These are phyloP conservation scores for Amanita brunnescens DNA, from an alignment of 768 basidiomycete species.

Conservation along the genomic window DNA sequence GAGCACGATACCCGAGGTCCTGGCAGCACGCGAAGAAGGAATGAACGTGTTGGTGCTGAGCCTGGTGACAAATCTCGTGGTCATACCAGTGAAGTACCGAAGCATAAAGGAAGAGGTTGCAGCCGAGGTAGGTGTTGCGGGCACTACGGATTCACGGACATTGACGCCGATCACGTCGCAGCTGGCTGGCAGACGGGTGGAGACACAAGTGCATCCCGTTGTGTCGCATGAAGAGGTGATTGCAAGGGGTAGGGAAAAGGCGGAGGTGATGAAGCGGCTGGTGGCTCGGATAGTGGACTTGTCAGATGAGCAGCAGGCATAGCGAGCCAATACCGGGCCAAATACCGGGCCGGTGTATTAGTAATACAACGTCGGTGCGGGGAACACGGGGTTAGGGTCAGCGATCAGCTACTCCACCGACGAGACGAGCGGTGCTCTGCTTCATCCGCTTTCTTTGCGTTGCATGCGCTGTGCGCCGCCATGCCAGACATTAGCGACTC, in stretches of 20 bases:
- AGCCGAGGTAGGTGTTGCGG: conserved; percentile 49
- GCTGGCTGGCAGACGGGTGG: conserved; percentile 51
- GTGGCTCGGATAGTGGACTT: conserved; percentile 55
- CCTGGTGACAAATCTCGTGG: conserved; percentile 80
- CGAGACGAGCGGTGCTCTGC: neutral
- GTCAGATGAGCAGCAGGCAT: conserved; percentile 2
- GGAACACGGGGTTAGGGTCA: conserved; percentile 5
- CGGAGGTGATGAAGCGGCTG: conserved; percentile 60
- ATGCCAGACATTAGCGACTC: conserved; percentile 21
- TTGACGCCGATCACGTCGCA: conserved; percentile 18
- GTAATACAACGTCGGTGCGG: neutral
- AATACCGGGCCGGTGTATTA: neutral
- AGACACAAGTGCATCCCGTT: conserved; percentile 29
- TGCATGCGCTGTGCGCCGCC: conserved; percentile 17
- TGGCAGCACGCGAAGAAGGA: conserved; percentile 69
- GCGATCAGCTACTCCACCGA: conserved; percentile 2
- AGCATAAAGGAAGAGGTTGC: conserved; percentile 69
- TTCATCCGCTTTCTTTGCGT: neutral
- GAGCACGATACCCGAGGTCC: conserved; percentile 88
- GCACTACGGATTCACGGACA: neutral
- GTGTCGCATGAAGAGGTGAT: conserved; percentile 82
- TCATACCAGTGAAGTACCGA: conserved; percentile 56
- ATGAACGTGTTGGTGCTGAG: conserved; percentile 73
- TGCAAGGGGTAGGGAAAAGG: conserved; percentile 52
- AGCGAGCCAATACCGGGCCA: neutral